phyloP scores from a whole-genome alignment of 2,329 filamentous ascomycete genomes.

The Fusarium bactridioides region DNA sequence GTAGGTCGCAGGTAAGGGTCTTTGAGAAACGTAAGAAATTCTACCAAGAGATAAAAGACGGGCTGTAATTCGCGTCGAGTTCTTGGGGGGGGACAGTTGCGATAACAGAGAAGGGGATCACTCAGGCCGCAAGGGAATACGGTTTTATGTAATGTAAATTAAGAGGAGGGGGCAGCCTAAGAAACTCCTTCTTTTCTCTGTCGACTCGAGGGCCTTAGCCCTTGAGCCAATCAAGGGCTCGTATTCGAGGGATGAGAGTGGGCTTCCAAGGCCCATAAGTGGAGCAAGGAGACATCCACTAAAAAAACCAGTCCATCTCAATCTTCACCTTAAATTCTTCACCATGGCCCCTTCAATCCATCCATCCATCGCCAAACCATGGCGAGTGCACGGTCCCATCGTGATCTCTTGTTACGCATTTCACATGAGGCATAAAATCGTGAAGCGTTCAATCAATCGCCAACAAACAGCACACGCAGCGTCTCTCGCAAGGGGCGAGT shows the following conservation, averaged over 20 bases:
- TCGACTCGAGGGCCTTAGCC: conserved; percentile 26
- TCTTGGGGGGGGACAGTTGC: conserved; percentile 41
- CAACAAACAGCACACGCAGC: neutral
- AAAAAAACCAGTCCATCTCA: conserved; percentile 37
- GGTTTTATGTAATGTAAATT: conserved; percentile 53
- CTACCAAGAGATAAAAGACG: conserved; percentile 45
- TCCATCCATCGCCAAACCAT: neutral
- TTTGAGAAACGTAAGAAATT: conserved; percentile 44
- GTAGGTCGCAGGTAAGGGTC: conserved; percentile 36
- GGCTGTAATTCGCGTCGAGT: conserved; percentile 40
- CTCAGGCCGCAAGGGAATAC: conserved; percentile 39
- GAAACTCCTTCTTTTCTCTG: conserved; percentile 35
- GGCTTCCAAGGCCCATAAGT: conserved; percentile 11
- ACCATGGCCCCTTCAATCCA: neutral
- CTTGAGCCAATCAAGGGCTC: conserved; percentile 30
- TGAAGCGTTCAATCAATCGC: neutral
- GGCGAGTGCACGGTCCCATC: conserved; percentile 15
- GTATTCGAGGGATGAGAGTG: neutral
- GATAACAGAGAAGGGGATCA: conserved; percentile 46
- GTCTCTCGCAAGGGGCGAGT: neutral
- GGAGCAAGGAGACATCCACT: conserved; percentile 30
- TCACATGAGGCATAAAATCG: conserved; percentile 26
- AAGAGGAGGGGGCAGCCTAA: conserved; percentile 41
- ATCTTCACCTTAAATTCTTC: conserved; percentile 31
- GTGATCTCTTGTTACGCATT: conserved; percentile 10